Evolutionary conservation across 306 rosid genomes (phyloP).

Genomic region (Ammopiptanthus mongolicus): DNA sequence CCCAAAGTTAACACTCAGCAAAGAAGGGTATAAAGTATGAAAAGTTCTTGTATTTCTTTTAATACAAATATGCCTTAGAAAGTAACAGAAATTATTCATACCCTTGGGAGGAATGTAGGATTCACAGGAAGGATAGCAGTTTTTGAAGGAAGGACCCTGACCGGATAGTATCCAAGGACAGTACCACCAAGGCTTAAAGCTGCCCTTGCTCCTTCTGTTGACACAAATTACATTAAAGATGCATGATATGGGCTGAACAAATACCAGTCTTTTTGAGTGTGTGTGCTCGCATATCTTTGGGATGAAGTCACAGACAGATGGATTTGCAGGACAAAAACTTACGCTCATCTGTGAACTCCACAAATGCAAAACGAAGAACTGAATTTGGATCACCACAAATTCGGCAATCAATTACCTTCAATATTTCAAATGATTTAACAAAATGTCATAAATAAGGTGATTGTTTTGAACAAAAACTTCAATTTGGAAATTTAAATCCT

Average conservation of each 20-base stretch:
- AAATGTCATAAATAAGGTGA: neutral
- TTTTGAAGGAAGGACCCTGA: constrained; percentile 81
- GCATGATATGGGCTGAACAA: constrained; percentile 2
- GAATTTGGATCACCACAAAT: constrained; percentile 81
- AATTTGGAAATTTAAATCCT: neutral
- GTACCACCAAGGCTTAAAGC: constrained; percentile 78
- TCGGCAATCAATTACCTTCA: constrained; percentile 78
- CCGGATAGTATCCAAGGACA: constrained; percentile 71
- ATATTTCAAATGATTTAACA: neutral
- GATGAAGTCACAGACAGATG: neutral
- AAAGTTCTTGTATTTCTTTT: neutral
- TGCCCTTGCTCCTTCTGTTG: constrained; percentile 70
- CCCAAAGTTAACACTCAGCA: neutral
- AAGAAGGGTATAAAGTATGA: neutral
- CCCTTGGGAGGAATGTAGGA: constrained; percentile 81
- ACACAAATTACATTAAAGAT: constrained; percentile 16
- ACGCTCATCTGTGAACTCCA: constrained; percentile 75
- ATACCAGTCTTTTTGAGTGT: neutral
- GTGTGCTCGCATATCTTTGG: neutral
- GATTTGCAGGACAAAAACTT: constrained; percentile 32
- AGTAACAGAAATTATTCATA: constrained; percentile 21
- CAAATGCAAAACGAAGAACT: constrained; percentile 81
- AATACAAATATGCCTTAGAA: neutral
- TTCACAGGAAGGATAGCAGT: constrained; percentile 89
- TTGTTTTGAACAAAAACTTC: neutral